A percentile compares a stretch with the other conserved stretches of the same genome.
Conservation (phyloP, 1,139 yeast species). For the Sugiyamaella castrensis region DNA sequence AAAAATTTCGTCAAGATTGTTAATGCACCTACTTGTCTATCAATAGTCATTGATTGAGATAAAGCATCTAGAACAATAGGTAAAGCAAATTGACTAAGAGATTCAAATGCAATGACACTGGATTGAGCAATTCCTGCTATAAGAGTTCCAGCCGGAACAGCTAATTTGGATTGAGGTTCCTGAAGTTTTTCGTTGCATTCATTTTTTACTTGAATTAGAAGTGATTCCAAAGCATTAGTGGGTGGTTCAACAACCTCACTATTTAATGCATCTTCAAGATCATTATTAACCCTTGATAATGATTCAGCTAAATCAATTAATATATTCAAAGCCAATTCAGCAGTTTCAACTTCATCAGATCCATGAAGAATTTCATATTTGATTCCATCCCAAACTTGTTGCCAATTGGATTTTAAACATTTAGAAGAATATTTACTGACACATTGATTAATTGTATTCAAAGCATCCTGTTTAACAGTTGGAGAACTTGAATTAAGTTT, state of each 20-base stretch:
- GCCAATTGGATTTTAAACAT: slow-evolving; percentile 48
- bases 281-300: slow-evolving; percentile 29
- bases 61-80: slow-evolving; percentile 38
- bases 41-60: slow-evolving; percentile 41
- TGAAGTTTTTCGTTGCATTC: slow-evolving; percentile 59
- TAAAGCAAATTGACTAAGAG: slow-evolving; percentile 42
- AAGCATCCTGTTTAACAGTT: slow-evolving; percentile 69
- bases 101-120: slow-evolving; percentile 45
- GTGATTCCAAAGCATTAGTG: slow-evolving; percentile 24
- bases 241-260: slow-evolving; percentile 10
- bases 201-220: slow-evolving; percentile 39
- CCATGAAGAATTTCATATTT: slow-evolving; percentile 84
- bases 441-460: slow-evolving; percentile 59
- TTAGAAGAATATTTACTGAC: slow-evolving; percentile 50
- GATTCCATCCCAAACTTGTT: slow-evolving; percentile 79
- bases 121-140: slow-evolving; percentile 55
- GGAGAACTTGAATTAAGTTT: slow-evolving; percentile 83
- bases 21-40: slow-evolving; percentile 59
- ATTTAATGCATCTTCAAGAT: not conserved
- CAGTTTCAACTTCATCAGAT: slow-evolving; percentile 49
- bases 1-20: slow-evolving; percentile 50
- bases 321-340: slow-evolving; percentile 47
- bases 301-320: slow-evolving; percentile 44
- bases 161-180: slow-evolving; percentile 50
- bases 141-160: slow-evolving; percentile 33